phyloP scores from a whole-genome alignment of 352 stramenopile genomes.

The Pythium graminicola region DNA sequence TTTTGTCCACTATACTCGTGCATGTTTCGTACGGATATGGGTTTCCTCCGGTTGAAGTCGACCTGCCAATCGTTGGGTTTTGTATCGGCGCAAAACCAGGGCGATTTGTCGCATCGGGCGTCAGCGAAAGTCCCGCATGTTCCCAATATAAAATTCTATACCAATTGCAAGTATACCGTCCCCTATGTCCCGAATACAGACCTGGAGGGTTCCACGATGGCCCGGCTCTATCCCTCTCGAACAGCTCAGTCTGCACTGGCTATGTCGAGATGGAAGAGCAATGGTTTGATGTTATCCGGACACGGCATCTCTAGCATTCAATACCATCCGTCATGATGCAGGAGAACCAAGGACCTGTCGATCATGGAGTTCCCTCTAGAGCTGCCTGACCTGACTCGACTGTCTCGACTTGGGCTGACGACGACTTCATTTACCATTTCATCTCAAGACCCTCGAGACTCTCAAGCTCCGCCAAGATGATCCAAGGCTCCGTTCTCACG shows the following conservation, averaged over 20 bases:
- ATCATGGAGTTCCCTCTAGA: not conserved
- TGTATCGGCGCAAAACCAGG: not conserved
- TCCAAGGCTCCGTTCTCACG: constrained; percentile 5
- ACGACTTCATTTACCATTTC: not conserved
- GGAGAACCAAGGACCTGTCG: no score
- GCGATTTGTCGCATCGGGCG: not conserved
- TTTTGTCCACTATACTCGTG: not conserved
- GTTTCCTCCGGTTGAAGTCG: not conserved
- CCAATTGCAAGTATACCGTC: not conserved
- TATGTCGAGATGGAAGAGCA: no score
- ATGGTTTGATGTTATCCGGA: no score
- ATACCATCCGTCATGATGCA: no score
- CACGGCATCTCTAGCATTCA: no score
- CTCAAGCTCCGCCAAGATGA: not conserved
- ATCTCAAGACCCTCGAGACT: not conserved
- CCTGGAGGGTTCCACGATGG: not conserved
- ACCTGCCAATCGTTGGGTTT: constrained; percentile 1
- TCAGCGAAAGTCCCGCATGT: not conserved
- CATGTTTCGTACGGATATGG: constrained; percentile 8
- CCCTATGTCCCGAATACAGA: not conserved
- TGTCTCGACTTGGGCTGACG: not conserved
- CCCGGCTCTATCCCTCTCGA: no score
- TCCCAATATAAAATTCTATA: not conserved
- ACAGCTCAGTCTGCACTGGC: no score
- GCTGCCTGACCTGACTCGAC: not conserved